These are phyloP conservation scores for Geum urbanum DNA, from an alignment of 306 rosid genomes.

Conservation along the genomic window DNA sequence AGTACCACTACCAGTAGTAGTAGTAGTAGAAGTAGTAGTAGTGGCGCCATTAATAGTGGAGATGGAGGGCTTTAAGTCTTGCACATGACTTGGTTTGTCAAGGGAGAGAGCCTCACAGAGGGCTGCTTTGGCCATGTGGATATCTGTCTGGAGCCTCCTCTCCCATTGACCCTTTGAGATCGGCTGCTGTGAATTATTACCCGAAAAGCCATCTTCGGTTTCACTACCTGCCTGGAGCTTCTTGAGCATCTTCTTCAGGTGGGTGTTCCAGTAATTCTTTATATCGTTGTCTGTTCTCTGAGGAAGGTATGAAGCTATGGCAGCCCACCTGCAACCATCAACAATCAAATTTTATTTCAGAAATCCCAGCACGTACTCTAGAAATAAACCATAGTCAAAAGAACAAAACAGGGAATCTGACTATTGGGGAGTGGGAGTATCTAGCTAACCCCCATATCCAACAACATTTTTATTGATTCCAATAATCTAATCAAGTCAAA, in stretches of 20 bases:
- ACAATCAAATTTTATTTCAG: too few species aligned
- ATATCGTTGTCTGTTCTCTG: slow-evolving; percentile 49
- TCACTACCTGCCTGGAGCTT: slow-evolving; percentile 29
- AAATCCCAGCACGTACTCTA: too few species aligned
- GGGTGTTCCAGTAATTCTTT: slow-evolving; percentile 52
- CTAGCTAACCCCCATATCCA: background rate
- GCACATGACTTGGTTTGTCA: slow-evolving; percentile 31
- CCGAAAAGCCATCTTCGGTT: slow-evolving; percentile 23
- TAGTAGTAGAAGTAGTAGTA: background rate
- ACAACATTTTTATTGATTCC: background rate
- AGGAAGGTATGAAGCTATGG: slow-evolving; percentile 49
- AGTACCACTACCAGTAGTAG: background rate
- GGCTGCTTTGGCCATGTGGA: slow-evolving; percentile 81
- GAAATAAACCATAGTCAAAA: too few species aligned
- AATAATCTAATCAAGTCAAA: background rate
- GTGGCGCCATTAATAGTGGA: background rate
- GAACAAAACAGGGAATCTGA: background rate
- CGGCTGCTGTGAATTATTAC: slow-evolving; percentile 24
- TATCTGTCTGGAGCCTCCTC: slow-evolving; percentile 87
- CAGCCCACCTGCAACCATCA: slow-evolving; percentile 42
- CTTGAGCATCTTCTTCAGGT: slow-evolving; percentile 41
- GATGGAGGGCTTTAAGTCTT: slow-evolving; percentile 36
- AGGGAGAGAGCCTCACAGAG: slow-evolving; percentile 79
- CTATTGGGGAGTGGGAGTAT: slow-evolving; percentile 17
- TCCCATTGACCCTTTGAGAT: slow-evolving; percentile 87